Evolutionary conservation across 2,329 filamentous ascomycete genomes (phyloP).

Genomic region (Ophiostoma ips): DNA sequence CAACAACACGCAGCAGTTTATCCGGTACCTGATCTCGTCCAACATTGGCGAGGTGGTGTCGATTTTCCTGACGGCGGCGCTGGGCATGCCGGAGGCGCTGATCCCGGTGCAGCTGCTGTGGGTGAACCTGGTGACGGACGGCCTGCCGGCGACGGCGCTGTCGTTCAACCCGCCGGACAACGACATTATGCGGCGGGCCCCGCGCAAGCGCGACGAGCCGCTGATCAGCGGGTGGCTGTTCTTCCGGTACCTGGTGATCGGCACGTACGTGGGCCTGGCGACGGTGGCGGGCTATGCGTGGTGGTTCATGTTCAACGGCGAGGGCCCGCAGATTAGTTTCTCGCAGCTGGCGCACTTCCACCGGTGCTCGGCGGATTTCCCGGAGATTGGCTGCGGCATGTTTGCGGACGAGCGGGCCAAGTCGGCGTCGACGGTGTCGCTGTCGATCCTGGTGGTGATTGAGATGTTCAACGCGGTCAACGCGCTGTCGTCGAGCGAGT

Average conservation of each 20-base stretch:
- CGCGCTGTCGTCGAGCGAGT: conserved; percentile 88
- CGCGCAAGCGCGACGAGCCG: conserved; percentile 81
- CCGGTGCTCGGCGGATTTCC: conserved; percentile 71
- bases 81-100: conserved; percentile 94
- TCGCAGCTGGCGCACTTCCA: conserved; percentile 88
- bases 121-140: conserved; percentile 97
- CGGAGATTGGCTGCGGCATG: conserved; percentile 83
- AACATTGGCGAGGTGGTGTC: conserved; percentile 99
- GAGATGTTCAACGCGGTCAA: conserved; percentile 99
- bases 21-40: conserved; percentile 95
- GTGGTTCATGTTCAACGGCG: conserved; percentile 97
- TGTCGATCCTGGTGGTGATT: conserved; percentile 88
- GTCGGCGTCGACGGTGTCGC: conserved; percentile 80
- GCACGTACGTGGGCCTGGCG: conserved; percentile 83
- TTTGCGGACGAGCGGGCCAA: conserved; percentile 78
- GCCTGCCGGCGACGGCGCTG: conserved; percentile 85
- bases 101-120: conserved; percentile 95
- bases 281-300: conserved; percentile 97
- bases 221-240: conserved; percentile 94
- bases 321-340: conserved; percentile 84
- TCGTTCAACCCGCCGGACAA: conserved; percentile 98
- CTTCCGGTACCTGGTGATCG: conserved; percentile 93
- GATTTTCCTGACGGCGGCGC: conserved; percentile 91
- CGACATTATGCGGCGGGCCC: conserved; percentile 89
- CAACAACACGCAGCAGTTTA: conserved; percentile 99